Evolutionary conservation across 352 stramenopile species (phyloP).

Genomic region (Elongisporangium prolatum): DNA sequence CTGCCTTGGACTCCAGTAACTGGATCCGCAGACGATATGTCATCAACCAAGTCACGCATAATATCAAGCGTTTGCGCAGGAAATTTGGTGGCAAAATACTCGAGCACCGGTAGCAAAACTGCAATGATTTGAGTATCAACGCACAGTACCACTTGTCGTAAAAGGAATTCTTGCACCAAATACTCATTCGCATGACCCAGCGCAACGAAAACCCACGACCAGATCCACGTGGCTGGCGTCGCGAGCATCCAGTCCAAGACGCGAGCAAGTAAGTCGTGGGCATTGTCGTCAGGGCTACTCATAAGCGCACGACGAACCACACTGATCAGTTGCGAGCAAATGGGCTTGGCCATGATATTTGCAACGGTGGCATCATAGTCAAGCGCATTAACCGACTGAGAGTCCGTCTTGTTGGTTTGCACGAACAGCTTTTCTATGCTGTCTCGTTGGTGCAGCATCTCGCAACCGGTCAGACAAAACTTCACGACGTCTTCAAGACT

Average conservation of each 20-base stretch:
- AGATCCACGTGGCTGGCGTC: slow-evolving; percentile 17
- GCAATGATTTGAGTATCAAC: neutral
- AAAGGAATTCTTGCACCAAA: slow-evolving; percentile 39
- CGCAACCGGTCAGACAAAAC: slow-evolving; percentile 35
- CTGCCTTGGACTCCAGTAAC: neutral
- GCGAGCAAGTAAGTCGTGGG: slow-evolving; percentile 17
- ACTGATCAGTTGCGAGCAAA: slow-evolving; percentile 38
- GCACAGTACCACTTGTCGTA: slow-evolving; percentile 24
- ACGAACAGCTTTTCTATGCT: slow-evolving; percentile 23
- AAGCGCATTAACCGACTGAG: neutral
- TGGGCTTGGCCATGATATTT: slow-evolving; percentile 29
- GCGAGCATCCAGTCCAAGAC: slow-evolving; percentile 49
- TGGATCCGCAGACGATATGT: slow-evolving; percentile 3
- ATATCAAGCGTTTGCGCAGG: slow-evolving; percentile 46
- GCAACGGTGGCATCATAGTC: slow-evolving; percentile 33
- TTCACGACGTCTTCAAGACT: slow-evolving; percentile 38
- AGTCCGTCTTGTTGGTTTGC: slow-evolving; percentile 3
- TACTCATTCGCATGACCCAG: slow-evolving; percentile 43
- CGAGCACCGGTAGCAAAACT: slow-evolving; percentile 26
- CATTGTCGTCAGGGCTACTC: slow-evolving; percentile 16
- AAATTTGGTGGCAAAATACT: slow-evolving; percentile 32
- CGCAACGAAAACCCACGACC: slow-evolving; percentile 47
- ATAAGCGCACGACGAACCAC: slow-evolving; percentile 38
- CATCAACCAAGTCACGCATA: slow-evolving; percentile 33
- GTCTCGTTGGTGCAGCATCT: slow-evolving; percentile 37